These are phyloP conservation scores for Candida silvatica DNA, from an alignment of 805 yeast genomes.

Conservation along the genomic window DNA sequence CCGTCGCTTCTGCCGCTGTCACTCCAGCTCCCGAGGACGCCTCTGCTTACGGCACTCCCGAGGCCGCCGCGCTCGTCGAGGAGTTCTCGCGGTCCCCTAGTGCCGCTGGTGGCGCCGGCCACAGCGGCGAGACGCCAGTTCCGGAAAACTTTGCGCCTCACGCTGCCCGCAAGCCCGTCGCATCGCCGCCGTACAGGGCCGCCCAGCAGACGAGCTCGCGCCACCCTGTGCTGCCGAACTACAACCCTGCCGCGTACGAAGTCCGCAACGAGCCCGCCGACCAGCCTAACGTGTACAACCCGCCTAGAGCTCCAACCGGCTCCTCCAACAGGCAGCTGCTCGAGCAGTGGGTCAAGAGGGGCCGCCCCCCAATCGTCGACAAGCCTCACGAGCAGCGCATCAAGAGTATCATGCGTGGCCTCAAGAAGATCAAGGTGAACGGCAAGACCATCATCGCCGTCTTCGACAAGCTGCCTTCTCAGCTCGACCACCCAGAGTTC, in stretches of 20 bases:
- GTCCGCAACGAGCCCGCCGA: slow-evolving; percentile 19
- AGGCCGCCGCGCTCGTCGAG: too few species aligned
- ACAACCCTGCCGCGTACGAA: slow-evolving; percentile 20
- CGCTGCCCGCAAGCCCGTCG: neutral
- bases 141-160: neutral
- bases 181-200: neutral
- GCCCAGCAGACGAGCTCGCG: neutral
- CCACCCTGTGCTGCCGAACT: slow-evolving; percentile 5
- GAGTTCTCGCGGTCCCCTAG: too few species aligned
- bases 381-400: slow-evolving; percentile 89
- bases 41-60: too few species aligned
- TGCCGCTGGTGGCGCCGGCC: neutral
- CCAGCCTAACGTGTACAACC: slow-evolving; percentile 18
- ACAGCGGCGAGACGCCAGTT: neutral
- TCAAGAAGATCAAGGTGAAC: slow-evolving; percentile 63
- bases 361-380: slow-evolving; percentile 87
- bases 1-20: too few species aligned
- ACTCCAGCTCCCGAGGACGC: too few species aligned
- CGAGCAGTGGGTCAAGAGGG: slow-evolving; percentile 57
- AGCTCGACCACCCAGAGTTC: slow-evolving; percentile 43
- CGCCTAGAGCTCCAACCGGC: slow-evolving; percentile 18
- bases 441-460: slow-evolving; percentile 35
- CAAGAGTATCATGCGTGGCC: slow-evolving; percentile 72
- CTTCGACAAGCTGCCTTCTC: slow-evolving; percentile 80
- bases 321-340: slow-evolving; percentile 17